A percentile compares a stretch with the other conserved stretches of the same genome.
Conservation (phyloP, 2,329 filamentous ascomycete genomes). For the Trematosphaeria pertusa region DNA sequence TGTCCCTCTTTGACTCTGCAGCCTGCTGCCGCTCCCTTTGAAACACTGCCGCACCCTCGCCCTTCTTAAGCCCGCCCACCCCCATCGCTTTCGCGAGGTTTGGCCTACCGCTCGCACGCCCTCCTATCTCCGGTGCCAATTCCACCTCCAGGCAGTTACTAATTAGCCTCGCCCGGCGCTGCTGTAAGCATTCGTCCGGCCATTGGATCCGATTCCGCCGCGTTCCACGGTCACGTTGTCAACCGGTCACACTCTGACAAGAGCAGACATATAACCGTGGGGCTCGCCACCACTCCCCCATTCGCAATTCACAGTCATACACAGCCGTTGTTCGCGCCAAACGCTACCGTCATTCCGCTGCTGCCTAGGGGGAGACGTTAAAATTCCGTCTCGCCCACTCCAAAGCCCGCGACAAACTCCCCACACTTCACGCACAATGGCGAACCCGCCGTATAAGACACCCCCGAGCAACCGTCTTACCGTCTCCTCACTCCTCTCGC, state of each 20-base stretch:
- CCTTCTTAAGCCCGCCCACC: constrained; percentile 3
- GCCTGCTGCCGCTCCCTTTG: constrained; percentile 32
- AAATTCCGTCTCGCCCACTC: not conserved
- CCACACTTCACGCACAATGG: constrained; percentile 32
- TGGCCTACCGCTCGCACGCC: constrained; percentile 9
- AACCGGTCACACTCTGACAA: constrained; percentile 23
- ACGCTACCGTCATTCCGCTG: constrained; percentile 10
- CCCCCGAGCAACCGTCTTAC: constrained; percentile 41
- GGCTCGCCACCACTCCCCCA: constrained; percentile 31
- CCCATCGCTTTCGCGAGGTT: constrained; percentile 15
- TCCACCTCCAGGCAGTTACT: constrained; percentile 26
- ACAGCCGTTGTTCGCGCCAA: constrained; percentile 6
- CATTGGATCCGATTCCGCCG: constrained; percentile 39
- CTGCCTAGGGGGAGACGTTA: constrained; percentile 20
- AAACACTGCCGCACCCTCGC: constrained; percentile 21
- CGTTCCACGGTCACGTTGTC: constrained; percentile 38
- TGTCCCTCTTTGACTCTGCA: constrained; percentile 31
- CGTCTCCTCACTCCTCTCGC: constrained; percentile 50
- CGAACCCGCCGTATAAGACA: constrained; percentile 36
- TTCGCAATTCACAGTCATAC: constrained; percentile 17
- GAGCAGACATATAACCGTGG: constrained; percentile 24
- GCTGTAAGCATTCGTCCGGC: constrained; percentile 35
- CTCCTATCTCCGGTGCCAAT: constrained; percentile 23
- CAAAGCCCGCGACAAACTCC: constrained; percentile 26
- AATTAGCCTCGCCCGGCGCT: constrained; percentile 24